phyloP scores from a whole-genome alignment of 169 alveolate genomes.

The Plasmodium coatneyi region DNA sequence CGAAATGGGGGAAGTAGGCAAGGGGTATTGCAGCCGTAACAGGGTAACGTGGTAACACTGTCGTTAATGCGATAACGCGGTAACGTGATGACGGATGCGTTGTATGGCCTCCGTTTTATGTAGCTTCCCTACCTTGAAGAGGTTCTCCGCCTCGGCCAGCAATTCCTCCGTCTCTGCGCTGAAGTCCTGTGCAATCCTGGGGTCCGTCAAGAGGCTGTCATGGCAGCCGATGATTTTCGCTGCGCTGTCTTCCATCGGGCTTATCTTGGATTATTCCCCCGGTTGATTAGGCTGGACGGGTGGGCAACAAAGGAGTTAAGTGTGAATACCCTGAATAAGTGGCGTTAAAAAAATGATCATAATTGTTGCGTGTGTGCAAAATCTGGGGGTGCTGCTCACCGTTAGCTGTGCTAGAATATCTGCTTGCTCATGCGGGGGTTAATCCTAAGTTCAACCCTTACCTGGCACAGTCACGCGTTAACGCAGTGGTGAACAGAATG shows the following conservation, averaged over 20 bases:
- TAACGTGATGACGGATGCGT: background rate
- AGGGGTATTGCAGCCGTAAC: no score
- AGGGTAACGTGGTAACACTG: no score
- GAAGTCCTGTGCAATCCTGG: conserved; percentile 62
- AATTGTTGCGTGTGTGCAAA: background rate
- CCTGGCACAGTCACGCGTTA: background rate
- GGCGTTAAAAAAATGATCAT: background rate
- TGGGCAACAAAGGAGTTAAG: background rate
- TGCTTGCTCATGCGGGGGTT: background rate
- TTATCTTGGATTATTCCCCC: background rate
- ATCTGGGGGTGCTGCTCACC: background rate
- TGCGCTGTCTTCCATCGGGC: conserved; percentile 30
- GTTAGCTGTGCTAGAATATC: background rate
- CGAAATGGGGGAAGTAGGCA: background rate
- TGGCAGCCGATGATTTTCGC: conserved; percentile 59
- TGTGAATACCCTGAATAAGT: background rate
- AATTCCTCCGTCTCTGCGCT: conserved; percentile 56
- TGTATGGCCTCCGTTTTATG: background rate
- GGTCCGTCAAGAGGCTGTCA: conserved; percentile 59
- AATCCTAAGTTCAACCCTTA: background rate
- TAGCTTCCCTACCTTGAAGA: background rate
- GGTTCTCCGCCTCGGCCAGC: conserved; percentile 27
- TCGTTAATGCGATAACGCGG: background rate
- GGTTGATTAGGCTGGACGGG: background rate
- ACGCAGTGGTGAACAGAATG: background rate